Conservation (phyloP, 2,329 filamentous ascomycete genomes). For the Cladosporium halotolerans region DNA sequence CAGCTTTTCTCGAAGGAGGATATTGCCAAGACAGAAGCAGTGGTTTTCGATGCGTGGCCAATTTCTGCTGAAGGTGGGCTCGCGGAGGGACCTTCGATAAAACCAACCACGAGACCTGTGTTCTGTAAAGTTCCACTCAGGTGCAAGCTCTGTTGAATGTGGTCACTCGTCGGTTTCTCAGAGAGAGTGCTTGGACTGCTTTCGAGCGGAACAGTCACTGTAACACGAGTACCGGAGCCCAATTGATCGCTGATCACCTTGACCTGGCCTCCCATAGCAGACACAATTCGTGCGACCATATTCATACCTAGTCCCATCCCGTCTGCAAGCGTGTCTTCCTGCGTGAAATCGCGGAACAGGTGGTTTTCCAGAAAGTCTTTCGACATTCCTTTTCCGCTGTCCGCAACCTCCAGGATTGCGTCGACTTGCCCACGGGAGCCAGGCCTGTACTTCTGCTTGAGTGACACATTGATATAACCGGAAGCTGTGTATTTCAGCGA, state of each 20-base stretch:
- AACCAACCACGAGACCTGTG: too few species aligned
- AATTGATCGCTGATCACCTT: conserved; percentile 25
- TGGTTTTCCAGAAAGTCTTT: conserved; percentile 56
- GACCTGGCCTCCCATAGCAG: conserved; percentile 54
- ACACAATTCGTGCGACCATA: conserved; percentile 55
- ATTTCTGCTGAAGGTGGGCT: too few species aligned
- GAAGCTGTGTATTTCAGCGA: conserved; percentile 42
- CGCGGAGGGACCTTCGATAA: too few species aligned
- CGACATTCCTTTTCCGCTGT: conserved; percentile 62
- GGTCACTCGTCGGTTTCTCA: neutral
- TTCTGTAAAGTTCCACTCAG: too few species aligned
- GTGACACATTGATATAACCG: conserved; percentile 36
- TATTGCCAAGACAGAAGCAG: too few species aligned
- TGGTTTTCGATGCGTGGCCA: too few species aligned
- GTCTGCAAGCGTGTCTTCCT: conserved; percentile 56
- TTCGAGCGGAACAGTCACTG: conserved; percentile 12
- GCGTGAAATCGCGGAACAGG: conserved; percentile 58
- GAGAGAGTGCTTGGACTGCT: neutral
- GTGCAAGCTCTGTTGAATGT: too few species aligned
- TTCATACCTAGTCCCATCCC: conserved; percentile 62
- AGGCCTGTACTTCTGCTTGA: conserved; percentile 7
- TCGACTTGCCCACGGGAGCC: neutral
- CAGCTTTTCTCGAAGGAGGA: too few species aligned
- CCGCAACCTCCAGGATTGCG: conserved; percentile 39
- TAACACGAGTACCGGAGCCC: conserved; percentile 18